Conservation (phyloP, 2,329 filamentous ascomycete species). For the Penicillium carneum region DNA sequence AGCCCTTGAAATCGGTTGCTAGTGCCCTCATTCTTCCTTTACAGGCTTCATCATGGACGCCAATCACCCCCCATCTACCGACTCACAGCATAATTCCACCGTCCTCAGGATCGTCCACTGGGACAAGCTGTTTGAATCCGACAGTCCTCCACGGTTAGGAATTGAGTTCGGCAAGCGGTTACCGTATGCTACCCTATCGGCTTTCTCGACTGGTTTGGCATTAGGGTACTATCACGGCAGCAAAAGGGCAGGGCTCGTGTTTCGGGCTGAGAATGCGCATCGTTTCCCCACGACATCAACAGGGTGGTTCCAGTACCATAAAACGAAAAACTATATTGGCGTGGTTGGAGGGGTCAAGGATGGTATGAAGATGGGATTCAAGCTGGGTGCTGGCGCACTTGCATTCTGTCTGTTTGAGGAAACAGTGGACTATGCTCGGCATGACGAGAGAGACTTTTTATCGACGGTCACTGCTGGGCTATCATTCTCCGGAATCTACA, state of each 20-base stretch:
- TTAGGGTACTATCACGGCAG: constrained; percentile 77
- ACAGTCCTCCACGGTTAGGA: constrained; percentile 59
- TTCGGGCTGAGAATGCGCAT: constrained; percentile 95
- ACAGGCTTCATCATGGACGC: constrained; percentile 27
- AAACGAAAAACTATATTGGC: constrained; percentile 92
- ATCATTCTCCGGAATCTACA: constrained; percentile 85
- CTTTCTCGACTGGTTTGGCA: constrained; percentile 72
- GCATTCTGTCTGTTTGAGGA: constrained; percentile 84
- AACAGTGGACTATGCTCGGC: constrained; percentile 73
- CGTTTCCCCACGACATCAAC: constrained; percentile 80
- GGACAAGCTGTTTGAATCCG: constrained; percentile 50
- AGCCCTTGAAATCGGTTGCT: too few species aligned
- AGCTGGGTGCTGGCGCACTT: constrained; percentile 74
- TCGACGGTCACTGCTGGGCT: constrained; percentile 84
- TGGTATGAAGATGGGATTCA: constrained; percentile 75
- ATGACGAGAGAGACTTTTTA: constrained; percentile 72
- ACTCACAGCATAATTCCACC: constrained; percentile 30
- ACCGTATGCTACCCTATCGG: constrained; percentile 67
- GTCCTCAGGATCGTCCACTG: constrained; percentile 44
- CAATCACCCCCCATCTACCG: constrained; percentile 17
- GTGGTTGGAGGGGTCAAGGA: constrained; percentile 79
- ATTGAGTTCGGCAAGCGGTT: constrained; percentile 72
- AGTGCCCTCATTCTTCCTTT: neutral
- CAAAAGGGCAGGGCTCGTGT: constrained; percentile 77
- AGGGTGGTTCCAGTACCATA: constrained; percentile 99